phyloP scores from a whole-genome alignment of 352 stramenopile species.

The Globisporangium spiculum region DNA sequence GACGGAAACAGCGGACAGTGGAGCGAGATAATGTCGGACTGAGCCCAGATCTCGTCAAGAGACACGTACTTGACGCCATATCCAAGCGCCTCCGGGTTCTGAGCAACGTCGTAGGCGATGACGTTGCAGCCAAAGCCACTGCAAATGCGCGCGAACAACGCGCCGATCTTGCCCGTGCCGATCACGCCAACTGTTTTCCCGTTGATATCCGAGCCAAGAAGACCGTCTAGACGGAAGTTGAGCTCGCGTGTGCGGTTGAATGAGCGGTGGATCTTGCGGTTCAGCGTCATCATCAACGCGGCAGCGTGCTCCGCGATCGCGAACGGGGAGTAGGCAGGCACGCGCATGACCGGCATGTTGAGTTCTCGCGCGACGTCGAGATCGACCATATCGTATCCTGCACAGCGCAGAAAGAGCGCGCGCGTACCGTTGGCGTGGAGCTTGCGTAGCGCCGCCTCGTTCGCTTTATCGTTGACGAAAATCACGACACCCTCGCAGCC shows the following conservation, averaged over 20 bases:
- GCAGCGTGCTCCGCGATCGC: not conserved
- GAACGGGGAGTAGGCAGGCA: not conserved
- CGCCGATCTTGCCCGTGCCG: not conserved
- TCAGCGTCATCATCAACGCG: not conserved
- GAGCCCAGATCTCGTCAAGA: slow-evolving; percentile 58
- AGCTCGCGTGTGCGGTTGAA: not conserved
- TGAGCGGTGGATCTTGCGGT: not conserved
- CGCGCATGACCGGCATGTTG: not conserved
- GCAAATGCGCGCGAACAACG: not conserved
- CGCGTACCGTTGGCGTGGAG: slow-evolving; percentile 47
- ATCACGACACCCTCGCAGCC: slow-evolving; percentile 67
- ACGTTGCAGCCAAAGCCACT: not conserved
- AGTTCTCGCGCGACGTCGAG: not conserved
- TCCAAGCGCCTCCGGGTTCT: slow-evolving; percentile 39
- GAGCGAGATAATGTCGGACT: slow-evolving; percentile 87
- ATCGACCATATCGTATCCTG: slow-evolving; percentile 23
- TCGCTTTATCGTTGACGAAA: slow-evolving; percentile 86
- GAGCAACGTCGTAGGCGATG: not conserved
- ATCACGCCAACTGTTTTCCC: not conserved
- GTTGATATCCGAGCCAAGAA: not conserved
- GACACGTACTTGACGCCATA: slow-evolving; percentile 51
- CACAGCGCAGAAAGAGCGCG: slow-evolving; percentile 76
- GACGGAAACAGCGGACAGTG: slow-evolving; percentile 81
- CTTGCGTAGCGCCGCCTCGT: slow-evolving; percentile 54
- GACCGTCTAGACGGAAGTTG: not conserved